phyloP scores from a whole-genome alignment of 768 basidiomycete species.

The Suillus subaureus region DNA sequence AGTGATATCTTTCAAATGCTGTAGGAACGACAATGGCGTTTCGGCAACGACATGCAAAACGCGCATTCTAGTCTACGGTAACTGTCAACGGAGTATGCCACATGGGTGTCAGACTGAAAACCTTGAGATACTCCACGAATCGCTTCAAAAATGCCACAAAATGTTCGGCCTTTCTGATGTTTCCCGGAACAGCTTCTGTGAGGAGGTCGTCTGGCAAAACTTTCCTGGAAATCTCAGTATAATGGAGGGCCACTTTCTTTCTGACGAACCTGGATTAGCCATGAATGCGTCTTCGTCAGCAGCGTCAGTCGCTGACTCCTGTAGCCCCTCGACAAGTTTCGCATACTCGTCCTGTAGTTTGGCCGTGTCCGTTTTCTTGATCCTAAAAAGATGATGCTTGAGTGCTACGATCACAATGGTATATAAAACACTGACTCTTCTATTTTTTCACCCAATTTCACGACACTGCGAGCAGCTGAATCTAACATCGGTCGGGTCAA shows the following conservation, averaged over 20 bases:
- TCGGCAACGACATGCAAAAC: constrained; percentile 99
- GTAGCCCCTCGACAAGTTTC: constrained; percentile 90
- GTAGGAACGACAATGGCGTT: constrained; percentile 94
- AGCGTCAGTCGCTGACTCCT: constrained; percentile 64
- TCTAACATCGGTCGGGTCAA: constrained; percentile 97
- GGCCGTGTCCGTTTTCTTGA: constrained; percentile 90
- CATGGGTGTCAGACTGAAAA: constrained; percentile 28
- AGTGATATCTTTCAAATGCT: constrained; percentile 98
- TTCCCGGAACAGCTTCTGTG: constrained; percentile 95
- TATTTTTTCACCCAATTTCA: constrained; percentile 85
- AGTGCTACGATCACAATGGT: background rate
- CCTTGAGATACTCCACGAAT: constrained; percentile 98
- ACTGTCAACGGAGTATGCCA: constrained; percentile 15
- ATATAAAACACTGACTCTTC: constrained; percentile 70
- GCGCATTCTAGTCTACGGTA: constrained; percentile 88
- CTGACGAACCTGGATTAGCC: constrained; percentile 78
- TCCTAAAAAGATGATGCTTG: constrained; percentile 48
- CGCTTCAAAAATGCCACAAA: constrained; percentile 98
- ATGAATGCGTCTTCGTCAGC: constrained; percentile 80
- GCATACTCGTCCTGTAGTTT: constrained; percentile 97
- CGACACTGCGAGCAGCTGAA: constrained; percentile 86
- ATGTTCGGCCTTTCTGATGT: constrained; percentile 98
- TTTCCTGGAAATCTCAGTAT: constrained; percentile 31
- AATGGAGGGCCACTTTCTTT: background rate
- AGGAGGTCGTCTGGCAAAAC: constrained; percentile 94